A percentile compares a stretch with the other conserved stretches of the same genome.
These are phyloP conservation scores for Lumnitzera littorea DNA, from an alignment of 345 rosid genomes.

Conservation along the genomic window DNA sequence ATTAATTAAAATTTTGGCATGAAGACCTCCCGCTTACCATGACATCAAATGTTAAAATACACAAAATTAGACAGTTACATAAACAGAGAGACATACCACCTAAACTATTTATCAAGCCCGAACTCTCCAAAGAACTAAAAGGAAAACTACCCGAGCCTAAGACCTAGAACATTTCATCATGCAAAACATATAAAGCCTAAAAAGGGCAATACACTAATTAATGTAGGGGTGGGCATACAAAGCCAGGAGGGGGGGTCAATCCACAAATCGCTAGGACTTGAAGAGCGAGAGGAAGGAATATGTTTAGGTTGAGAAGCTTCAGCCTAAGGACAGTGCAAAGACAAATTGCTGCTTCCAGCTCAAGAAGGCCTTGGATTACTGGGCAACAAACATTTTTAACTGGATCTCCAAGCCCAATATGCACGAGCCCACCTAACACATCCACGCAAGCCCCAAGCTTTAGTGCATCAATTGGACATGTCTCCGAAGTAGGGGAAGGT, in stretches of 20 bases:
- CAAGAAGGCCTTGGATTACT: constrained; percentile 29
- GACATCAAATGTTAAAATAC: too few species aligned
- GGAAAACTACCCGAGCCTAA: too few species aligned
- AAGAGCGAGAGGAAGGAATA: constrained; percentile 38
- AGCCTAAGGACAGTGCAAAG: constrained; percentile 32
- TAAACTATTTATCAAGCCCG: too few species aligned
- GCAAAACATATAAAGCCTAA: neutral
- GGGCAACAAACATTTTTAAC: constrained; percentile 36
- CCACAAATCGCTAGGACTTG: constrained; percentile 35
- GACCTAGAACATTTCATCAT: neutral
- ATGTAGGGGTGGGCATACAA: constrained; percentile 27
- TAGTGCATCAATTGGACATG: constrained; percentile 35
- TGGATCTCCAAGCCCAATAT: constrained; percentile 33
- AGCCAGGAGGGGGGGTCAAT: constrained; percentile 34
- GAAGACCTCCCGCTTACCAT: too few species aligned
- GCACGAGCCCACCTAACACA: constrained; percentile 32
- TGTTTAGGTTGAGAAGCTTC: constrained; percentile 34
- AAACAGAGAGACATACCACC: neutral
- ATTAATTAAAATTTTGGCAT: too few species aligned
- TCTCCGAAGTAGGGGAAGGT: constrained; percentile 12
- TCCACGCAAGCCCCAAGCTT: constrained; percentile 41
- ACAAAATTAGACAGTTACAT: neutral
- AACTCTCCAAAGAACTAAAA: too few species aligned
- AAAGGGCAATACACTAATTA: neutral
- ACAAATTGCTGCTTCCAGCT: constrained; percentile 45